Conservation (phyloP, 139 green algal species). For the Tetradesmus lagerheimii region DNA sequence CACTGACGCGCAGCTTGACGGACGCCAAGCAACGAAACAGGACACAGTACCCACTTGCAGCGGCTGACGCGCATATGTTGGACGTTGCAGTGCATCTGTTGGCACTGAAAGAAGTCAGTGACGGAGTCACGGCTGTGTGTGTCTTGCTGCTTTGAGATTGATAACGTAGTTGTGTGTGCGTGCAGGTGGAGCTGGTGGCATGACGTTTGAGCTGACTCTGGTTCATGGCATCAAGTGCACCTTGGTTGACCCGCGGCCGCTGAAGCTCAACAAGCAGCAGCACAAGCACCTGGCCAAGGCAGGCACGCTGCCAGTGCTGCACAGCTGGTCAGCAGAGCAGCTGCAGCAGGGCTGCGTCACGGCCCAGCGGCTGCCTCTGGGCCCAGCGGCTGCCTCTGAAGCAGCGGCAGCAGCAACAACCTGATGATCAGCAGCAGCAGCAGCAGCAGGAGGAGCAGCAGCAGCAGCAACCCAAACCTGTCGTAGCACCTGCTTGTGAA, state of each 20-base stretch:
- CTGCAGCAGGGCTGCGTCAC: background rate
- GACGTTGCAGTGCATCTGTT: background rate
- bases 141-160: background rate
- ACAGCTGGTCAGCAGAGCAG: background rate
- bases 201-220: slow-evolving; percentile 73
- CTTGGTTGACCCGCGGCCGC: slow-evolving; percentile 74
- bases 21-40: background rate
- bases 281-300: slow-evolving; percentile 33
- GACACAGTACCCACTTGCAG: background rate
- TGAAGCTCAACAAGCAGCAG: slow-evolving; percentile 63
- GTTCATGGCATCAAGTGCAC: slow-evolving; percentile 54
- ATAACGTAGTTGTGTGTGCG: slow-evolving; percentile 48
- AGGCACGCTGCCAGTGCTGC: slow-evolving; percentile 1
- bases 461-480: too few relatives aligned
- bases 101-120: too few relatives aligned
- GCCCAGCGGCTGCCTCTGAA: background rate
- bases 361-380: background rate
- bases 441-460: background rate
- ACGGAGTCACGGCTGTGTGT: background rate
- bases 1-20: background rate
- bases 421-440: background rate
- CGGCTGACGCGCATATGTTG: background rate
- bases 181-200: slow-evolving; percentile 62
- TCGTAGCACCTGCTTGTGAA: background rate
- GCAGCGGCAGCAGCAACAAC: slow-evolving; percentile 11